These are phyloP conservation scores for Logfia minima DNA, from an alignment of 129 eudicot genomes.

Conservation along the genomic window DNA sequence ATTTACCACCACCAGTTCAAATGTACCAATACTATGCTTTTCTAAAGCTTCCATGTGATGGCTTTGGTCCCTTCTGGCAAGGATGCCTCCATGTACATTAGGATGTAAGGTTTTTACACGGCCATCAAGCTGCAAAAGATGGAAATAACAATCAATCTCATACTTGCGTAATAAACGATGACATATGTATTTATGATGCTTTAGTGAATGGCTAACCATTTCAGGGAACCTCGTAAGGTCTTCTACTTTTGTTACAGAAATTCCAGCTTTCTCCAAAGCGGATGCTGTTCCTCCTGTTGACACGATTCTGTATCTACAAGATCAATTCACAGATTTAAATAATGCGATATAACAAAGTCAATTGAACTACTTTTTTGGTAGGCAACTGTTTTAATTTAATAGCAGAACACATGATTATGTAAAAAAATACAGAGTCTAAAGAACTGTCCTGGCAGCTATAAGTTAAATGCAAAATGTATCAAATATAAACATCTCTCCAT, in stretches of 20 bases:
- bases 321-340: slow-evolving; percentile 12
- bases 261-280: slow-evolving; percentile 70
- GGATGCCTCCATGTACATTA: slow-evolving; percentile 87
- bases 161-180: background rate
- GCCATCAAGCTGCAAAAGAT: slow-evolving; percentile 83
- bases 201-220: slow-evolving; percentile 55
- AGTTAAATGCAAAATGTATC: background rate
- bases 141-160: slow-evolving; percentile 2
- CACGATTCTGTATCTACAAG: slow-evolving; percentile 72
- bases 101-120: slow-evolving; percentile 99
- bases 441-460: background rate
- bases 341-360: background rate
- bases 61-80: slow-evolving; percentile 90
- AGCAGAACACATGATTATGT: background rate
- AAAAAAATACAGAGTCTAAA: background rate
- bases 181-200: slow-evolving; percentile 4
- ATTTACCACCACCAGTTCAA: slow-evolving; percentile 93
- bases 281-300: slow-evolving; percentile 99
- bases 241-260: slow-evolving; percentile 86
- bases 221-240: slow-evolving; percentile 88
- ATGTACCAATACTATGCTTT: slow-evolving; percentile 78
- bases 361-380: background rate
- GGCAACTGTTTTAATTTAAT: background rate
- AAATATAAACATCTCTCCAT: background rate
- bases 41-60: slow-evolving; percentile 97